These are phyloP conservation scores for Calvatia gigantea DNA, from an alignment of 768 basidiomycete species.

Conservation along the genomic window DNA sequence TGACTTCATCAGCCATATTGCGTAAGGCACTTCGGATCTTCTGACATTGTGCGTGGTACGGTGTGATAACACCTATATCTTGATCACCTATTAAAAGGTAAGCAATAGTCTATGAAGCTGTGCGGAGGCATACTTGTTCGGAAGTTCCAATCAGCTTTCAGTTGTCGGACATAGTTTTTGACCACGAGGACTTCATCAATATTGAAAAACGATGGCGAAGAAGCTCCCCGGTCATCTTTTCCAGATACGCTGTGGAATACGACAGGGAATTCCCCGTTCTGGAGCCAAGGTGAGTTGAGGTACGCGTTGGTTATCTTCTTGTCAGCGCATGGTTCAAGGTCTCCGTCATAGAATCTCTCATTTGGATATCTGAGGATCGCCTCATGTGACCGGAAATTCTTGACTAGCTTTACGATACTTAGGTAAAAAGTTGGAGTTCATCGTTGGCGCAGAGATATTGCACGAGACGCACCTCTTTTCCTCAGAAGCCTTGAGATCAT, in stretches of 20 bases:
- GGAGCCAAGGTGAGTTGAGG: conserved; percentile 36
- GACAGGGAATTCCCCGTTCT: conserved; percentile 49
- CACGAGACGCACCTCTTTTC: conserved; percentile 25
- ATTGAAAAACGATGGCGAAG: conserved; percentile 72
- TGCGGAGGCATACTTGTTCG: conserved; percentile 35
- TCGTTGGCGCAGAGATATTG: neutral
- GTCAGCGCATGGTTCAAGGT: conserved; percentile 46
- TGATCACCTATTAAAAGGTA: conserved; percentile 31
- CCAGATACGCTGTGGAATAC: conserved; percentile 60
- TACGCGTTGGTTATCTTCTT: conserved; percentile 33
- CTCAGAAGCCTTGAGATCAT: conserved; percentile 18
- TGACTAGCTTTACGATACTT: conserved; percentile 59
- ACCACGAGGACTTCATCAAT: conserved; percentile 54
- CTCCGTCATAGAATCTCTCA: conserved; percentile 52
- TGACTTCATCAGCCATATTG: conserved; percentile 35
- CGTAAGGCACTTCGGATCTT: conserved; percentile 40
- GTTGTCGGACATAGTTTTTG: conserved; percentile 41
- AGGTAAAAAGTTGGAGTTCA: conserved; percentile 22
- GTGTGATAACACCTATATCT: conserved; percentile 58
- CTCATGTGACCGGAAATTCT: conserved; percentile 65
- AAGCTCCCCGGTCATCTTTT: conserved; percentile 59
- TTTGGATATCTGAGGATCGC: conserved; percentile 62
- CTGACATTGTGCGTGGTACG: conserved; percentile 55
- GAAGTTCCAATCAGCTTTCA: conserved; percentile 30
- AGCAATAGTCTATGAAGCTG: neutral